phyloP scores from a whole-genome alignment of 1,139 yeast species.

The Nakaseomyces kungkrabaensis region DNA sequence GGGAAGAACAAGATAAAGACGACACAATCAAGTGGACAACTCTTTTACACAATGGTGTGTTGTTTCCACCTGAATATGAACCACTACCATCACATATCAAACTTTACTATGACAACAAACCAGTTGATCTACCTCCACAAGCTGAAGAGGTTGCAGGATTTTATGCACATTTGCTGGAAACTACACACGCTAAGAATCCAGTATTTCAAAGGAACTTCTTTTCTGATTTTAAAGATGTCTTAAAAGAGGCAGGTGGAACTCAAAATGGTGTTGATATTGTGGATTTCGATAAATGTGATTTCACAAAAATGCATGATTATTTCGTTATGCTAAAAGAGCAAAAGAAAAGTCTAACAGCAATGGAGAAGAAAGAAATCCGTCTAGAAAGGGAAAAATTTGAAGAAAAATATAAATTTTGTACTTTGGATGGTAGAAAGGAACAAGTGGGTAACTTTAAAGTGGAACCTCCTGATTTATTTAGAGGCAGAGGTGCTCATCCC shows the following conservation, averaged over 20 bases:
- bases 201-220: slow-evolving; percentile 83
- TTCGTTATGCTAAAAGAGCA: slow-evolving; percentile 65
- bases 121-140: slow-evolving; percentile 60
- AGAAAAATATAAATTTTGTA: slow-evolving; percentile 73
- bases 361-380: slow-evolving; percentile 65
- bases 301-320: slow-evolving; percentile 60
- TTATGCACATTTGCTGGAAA: slow-evolving; percentile 77
- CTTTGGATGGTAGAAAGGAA: slow-evolving; percentile 79
- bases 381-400: slow-evolving; percentile 65
- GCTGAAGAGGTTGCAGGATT: slow-evolving; percentile 98
- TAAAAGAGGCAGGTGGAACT: slow-evolving; percentile 62
- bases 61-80: slow-evolving; percentile 87
- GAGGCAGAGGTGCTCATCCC: slow-evolving; percentile 97
- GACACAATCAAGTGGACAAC: slow-evolving; percentile 80
- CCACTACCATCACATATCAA: slow-evolving; percentile 77
- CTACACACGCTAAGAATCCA: slow-evolving; percentile 84
- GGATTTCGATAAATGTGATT: slow-evolving; percentile 66
- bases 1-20: slow-evolving; percentile 55
- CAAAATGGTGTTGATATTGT: slow-evolving; percentile 38
- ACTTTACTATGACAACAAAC: slow-evolving; percentile 62
- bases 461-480: slow-evolving; percentile 91
- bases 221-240: slow-evolving; percentile 58
- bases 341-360: slow-evolving; percentile 55
- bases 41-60: slow-evolving; percentile 78
- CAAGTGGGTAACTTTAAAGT: slow-evolving; percentile 88